Percentiles rank a stretch among this genome's conserved stretches.
phyloP scores from a whole-genome alignment of 768 basidiomycete species.

The Kwoniella heveanensis region DNA sequence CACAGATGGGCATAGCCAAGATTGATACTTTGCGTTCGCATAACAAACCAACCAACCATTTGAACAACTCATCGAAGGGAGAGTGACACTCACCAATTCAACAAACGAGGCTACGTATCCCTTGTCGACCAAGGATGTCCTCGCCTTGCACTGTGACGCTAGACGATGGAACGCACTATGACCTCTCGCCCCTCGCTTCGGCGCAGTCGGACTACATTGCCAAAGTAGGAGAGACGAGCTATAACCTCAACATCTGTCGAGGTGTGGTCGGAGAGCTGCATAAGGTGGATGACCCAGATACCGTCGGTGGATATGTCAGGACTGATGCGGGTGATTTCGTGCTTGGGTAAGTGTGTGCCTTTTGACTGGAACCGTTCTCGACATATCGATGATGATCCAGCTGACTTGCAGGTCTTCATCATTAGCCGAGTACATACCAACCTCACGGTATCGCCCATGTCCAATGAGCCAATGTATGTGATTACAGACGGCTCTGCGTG shows the following conservation, averaged over 20 bases:
- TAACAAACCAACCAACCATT: no score
- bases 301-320: conserved; percentile 47
- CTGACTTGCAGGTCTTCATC: no score
- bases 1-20: no score
- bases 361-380: neutral
- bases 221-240: conserved; percentile 38
- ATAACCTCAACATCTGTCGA: conserved; percentile 53
- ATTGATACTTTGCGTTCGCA: no score
- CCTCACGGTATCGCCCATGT: conserved; percentile 61
- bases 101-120: no score
- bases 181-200: conserved; percentile 49
- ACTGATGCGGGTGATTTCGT: conserved; percentile 49
- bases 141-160: conserved; percentile 50
- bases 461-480: conserved; percentile 61
- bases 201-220: conserved; percentile 42
- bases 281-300: conserved; percentile 46
- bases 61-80: no score
- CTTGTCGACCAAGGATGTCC: no score
- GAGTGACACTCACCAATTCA: neutral
- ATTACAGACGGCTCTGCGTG: conserved; percentile 70
- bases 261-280: conserved; percentile 50
- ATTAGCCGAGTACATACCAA: conserved; percentile 69
- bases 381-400: no score
- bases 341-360: conserved; percentile 44
- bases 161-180: conserved; percentile 52